Percentiles rank a stretch among this genome's conserved stretches.
Evolutionary conservation across 176 grass and related monocot genomes (phyloP).

Genomic region (Paspalum notatum): DNA sequence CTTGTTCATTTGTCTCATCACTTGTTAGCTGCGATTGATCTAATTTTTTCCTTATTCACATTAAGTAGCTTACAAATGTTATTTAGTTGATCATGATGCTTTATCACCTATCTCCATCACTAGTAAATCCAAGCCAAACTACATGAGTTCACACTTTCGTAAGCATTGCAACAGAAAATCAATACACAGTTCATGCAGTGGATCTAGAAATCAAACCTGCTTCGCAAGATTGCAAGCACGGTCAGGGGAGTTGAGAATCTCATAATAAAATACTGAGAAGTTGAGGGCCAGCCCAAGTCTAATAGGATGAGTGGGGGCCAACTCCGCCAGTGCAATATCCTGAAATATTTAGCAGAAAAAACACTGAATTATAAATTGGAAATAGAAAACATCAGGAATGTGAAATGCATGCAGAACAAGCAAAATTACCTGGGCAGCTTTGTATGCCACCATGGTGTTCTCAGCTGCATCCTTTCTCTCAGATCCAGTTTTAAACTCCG

Average conservation of each 20-base stretch:
- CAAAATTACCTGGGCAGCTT: slow-evolving; percentile 51
- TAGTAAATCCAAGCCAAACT: background rate
- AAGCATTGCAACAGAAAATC: background rate
- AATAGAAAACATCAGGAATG: background rate
- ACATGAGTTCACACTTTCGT: background rate
- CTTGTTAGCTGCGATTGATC: background rate
- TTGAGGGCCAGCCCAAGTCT: slow-evolving; percentile 58
- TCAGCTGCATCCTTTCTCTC: slow-evolving; percentile 59
- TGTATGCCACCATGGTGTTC: slow-evolving; percentile 60
- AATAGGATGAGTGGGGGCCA: slow-evolving; percentile 51
- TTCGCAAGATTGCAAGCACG: slow-evolving; percentile 47
- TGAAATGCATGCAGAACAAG: slow-evolving; percentile 5
- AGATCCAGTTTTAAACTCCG: slow-evolving; percentile 51
- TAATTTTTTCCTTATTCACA: background rate
- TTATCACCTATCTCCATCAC: background rate
- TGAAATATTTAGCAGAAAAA: slow-evolving; percentile 38
- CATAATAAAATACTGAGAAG: slow-evolving; percentile 59
- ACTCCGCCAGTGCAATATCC: slow-evolving; percentile 48
- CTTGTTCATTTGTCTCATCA: background rate
- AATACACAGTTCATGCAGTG: background rate
- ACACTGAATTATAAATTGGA: background rate
- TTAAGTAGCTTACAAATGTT: background rate
- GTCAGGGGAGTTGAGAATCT: slow-evolving; percentile 60
- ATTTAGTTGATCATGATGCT: slow-evolving; percentile 4
- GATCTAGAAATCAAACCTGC: slow-evolving; percentile 46